Evolutionary conservation across 495 filamentous ascomycete species (phyloP).

Genomic region (Ascobolus immersus): DNA sequence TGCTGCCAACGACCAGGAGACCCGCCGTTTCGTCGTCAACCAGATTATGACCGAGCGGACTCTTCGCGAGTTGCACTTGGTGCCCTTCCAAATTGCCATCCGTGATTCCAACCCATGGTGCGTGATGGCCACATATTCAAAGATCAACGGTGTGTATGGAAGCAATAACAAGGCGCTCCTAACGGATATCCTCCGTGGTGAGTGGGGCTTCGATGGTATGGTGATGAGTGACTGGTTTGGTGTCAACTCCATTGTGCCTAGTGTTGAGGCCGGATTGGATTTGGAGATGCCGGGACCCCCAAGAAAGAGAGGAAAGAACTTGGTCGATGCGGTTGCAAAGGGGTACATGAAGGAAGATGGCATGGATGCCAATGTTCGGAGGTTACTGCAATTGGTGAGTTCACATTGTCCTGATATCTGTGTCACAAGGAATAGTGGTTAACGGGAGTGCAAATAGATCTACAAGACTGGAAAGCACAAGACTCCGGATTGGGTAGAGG

Average conservation of each 20-base stretch:
- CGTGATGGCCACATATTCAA: conserved; percentile 56
- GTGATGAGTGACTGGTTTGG: conserved; percentile 55
- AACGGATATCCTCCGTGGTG: conserved; percentile 36
- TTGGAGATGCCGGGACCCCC: conserved; percentile 53
- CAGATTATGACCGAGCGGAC: conserved; percentile 42
- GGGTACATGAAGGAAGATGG: conserved; percentile 22
- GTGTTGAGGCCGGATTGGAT: conserved; percentile 42
- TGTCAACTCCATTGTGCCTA: conserved; percentile 40
- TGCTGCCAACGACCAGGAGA: conserved; percentile 59
- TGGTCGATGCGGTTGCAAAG: conserved; percentile 14
- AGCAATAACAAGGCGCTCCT: conserved; percentile 39
- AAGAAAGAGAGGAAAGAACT: conserved; percentile 31
- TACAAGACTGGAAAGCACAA: conserved; percentile 16
- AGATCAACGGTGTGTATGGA: conserved; percentile 44
- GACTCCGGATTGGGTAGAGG: conserved; percentile 12
- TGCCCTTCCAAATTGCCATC: conserved; percentile 48
- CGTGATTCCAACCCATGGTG: conserved; percentile 36
- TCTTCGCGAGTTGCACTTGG: conserved; percentile 49
- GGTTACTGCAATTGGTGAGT: conserved; percentile 32
- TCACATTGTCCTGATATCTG: conserved; percentile 1
- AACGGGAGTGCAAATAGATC: conserved; percentile 6
- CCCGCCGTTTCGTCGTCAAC: conserved; percentile 40
- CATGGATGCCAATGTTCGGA: conserved; percentile 35
- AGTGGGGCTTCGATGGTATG: conserved; percentile 46
- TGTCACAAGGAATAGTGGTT: neutral